These are phyloP conservation scores for Chrysanthemum lavandulifolium DNA, from an alignment of 129 eudicot species.

Conservation along the genomic window DNA sequence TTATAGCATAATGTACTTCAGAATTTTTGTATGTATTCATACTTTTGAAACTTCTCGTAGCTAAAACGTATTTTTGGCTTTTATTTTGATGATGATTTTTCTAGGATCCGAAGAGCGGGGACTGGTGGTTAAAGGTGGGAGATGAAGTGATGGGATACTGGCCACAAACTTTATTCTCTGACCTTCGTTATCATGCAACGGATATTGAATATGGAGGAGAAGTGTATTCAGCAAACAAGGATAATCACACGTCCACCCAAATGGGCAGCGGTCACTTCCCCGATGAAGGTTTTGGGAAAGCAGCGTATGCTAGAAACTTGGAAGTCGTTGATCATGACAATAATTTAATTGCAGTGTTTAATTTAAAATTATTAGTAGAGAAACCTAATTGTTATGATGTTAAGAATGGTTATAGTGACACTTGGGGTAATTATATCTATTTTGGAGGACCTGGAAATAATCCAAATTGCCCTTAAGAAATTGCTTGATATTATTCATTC, in stretches of 20 bases:
- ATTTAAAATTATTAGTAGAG: constrained; percentile 50
- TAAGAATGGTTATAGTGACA: constrained; percentile 43
- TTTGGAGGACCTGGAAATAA: constrained; percentile 88
- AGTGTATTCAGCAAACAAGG: constrained; percentile 36
- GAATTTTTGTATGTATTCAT: too few relatives aligned
- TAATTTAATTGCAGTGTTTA: constrained; percentile 40
- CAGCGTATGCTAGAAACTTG: constrained; percentile 61
- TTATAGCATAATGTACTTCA: too few relatives aligned
- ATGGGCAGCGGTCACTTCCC: constrained; percentile 94
- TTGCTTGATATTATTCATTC: background rate
- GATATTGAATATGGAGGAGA: constrained; percentile 81
- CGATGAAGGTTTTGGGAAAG: constrained; percentile 66
- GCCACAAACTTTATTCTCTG: constrained; percentile 68
- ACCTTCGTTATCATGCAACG: constrained; percentile 55
- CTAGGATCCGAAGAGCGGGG: constrained; percentile 71
- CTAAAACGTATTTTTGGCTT: background rate
- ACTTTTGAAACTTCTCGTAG: background rate
- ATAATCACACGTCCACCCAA: constrained; percentile 55
- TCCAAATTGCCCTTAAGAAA: constrained; percentile 50
- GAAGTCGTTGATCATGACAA: constrained; percentile 70
- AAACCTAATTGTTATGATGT: constrained; percentile 72
- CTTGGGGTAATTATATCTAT: constrained; percentile 74
- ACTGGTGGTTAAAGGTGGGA: constrained; percentile 93
- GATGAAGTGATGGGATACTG: constrained; percentile 73
- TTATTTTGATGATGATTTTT: background rate